A percentile compares a stretch with the other conserved stretches of the same genome.
These are phyloP conservation scores for Aspergillus quadricinctus DNA, from an alignment of 2,329 filamentous ascomycete species.

Conservation along the genomic window DNA sequence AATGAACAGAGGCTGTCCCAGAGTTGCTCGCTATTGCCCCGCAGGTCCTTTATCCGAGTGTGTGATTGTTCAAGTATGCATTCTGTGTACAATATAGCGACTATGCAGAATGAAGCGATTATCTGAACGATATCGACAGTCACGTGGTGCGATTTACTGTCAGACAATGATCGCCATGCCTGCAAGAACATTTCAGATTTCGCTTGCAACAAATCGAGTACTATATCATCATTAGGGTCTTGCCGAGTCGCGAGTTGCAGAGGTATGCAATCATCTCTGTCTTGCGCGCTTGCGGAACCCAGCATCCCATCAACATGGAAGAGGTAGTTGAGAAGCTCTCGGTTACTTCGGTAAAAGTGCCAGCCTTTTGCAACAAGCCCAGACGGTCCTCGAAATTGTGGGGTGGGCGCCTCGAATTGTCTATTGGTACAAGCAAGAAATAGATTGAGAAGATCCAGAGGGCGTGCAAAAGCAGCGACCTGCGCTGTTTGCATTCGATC, in stretches of 20 bases:
- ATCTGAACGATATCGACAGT: constrained; percentile 49
- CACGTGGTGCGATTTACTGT: constrained; percentile 43
- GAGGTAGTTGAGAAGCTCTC: constrained; percentile 46
- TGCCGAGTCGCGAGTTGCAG: constrained; percentile 24
- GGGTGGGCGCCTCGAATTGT: constrained; percentile 21
- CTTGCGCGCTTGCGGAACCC: constrained; percentile 22
- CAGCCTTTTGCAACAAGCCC: constrained; percentile 36
- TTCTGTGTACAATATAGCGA: constrained; percentile 34
- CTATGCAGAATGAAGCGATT: constrained; percentile 46
- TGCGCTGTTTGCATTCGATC: constrained; percentile 65
- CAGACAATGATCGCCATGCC: constrained; percentile 40
- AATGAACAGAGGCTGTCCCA: constrained; percentile 35
- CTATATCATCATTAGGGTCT: constrained; percentile 30
- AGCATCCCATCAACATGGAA: constrained; percentile 35
- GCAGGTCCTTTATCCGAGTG: constrained; percentile 26
- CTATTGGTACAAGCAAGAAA: constrained; percentile 66
- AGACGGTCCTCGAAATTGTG: constrained; percentile 21
- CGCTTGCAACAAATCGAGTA: constrained; percentile 44
- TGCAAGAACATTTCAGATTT: constrained; percentile 45
- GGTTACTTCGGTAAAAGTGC: constrained; percentile 37
- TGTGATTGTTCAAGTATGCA: constrained; percentile 30
- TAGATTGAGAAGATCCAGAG: constrained; percentile 63
- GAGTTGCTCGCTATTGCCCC: constrained; percentile 23
- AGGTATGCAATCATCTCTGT: constrained; percentile 13
- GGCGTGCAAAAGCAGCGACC: constrained; percentile 59